These are phyloP conservation scores for Fagopyrum tataricum DNA, from an alignment of 148 eudicot species.

Conservation along the genomic window DNA sequence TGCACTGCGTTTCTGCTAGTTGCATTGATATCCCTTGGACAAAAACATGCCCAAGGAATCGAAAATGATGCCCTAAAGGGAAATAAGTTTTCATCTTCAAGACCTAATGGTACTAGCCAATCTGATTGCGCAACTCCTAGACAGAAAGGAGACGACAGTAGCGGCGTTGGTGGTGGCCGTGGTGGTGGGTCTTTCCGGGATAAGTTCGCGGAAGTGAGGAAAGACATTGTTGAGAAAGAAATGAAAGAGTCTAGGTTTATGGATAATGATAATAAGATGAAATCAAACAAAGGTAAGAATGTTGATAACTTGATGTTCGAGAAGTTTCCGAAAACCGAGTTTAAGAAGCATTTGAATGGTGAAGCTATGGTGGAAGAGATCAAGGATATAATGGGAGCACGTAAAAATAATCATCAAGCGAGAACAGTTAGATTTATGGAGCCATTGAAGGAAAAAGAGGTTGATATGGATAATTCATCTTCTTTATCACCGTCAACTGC, in stretches of 20 bases:
- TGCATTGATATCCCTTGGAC: constrained; percentile 39
- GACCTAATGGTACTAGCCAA: constrained; percentile 2
- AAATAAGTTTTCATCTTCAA: constrained; percentile 18
- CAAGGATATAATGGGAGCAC: not conserved
- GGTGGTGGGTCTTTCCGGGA: not conserved
- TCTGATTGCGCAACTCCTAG: not conserved
- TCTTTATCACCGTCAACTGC: not conserved
- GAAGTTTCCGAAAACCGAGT: not conserved
- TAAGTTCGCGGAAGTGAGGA: constrained; percentile 20
- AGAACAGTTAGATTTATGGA: not conserved
- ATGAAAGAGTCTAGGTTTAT: constrained; percentile 16
- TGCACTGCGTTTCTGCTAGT: constrained; percentile 49
- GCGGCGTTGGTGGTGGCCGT: not conserved
- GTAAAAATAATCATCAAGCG: not conserved
- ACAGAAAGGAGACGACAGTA: not conserved
- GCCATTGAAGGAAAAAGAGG: not conserved
- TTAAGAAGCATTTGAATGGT: not conserved
- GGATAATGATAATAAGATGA: not conserved
- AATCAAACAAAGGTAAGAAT: not conserved
- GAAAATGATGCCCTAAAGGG: constrained; percentile 18
- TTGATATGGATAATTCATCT: not conserved
- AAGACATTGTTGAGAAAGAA: constrained; percentile 28
- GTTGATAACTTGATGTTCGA: not conserved
- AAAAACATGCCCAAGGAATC: constrained; percentile 24
- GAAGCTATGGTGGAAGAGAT: not conserved